phyloP scores from a whole-genome alignment of 257 asterid species.

The Solanum chilense region DNA sequence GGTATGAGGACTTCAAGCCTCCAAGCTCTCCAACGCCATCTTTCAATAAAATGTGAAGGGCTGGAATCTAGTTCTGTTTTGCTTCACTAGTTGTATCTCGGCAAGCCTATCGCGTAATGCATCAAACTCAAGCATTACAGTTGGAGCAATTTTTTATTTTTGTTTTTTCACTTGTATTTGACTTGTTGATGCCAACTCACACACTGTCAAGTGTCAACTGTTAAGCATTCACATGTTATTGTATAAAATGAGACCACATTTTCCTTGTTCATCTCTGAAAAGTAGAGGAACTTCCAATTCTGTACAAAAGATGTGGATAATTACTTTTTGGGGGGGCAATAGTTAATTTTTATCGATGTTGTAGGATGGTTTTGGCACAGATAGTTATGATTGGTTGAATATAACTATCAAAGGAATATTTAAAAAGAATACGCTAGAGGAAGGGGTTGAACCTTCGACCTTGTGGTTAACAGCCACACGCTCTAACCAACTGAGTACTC shows the following conservation, averaged over 20 bases:
- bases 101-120: not conserved
- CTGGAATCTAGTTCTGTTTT: not conserved
- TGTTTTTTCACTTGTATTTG: not conserved
- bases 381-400: not conserved
- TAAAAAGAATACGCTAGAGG: not conserved
- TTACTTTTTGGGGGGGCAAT: not conserved
- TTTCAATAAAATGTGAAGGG: slow-evolving; percentile 20
- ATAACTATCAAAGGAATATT: not conserved
- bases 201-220: not conserved
- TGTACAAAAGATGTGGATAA: not conserved
- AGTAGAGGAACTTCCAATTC: not conserved
- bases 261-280: not conserved
- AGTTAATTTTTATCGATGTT: not conserved
- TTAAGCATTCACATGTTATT: not conserved
- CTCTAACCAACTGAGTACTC: slow-evolving; percentile 25
- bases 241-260: not conserved
- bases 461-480: slow-evolving; percentile 27
- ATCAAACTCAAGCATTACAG: not conserved
- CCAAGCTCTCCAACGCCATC: slow-evolving; percentile 62
- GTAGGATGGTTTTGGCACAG: not conserved
- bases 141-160: not conserved
- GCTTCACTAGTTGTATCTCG: not conserved
- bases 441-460: slow-evolving; percentile 25
- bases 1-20: slow-evolving; percentile 85
- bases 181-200: not conserved